phyloP scores from a whole-genome alignment of 306 rosid species.

The Astragalus membranaceus region DNA sequence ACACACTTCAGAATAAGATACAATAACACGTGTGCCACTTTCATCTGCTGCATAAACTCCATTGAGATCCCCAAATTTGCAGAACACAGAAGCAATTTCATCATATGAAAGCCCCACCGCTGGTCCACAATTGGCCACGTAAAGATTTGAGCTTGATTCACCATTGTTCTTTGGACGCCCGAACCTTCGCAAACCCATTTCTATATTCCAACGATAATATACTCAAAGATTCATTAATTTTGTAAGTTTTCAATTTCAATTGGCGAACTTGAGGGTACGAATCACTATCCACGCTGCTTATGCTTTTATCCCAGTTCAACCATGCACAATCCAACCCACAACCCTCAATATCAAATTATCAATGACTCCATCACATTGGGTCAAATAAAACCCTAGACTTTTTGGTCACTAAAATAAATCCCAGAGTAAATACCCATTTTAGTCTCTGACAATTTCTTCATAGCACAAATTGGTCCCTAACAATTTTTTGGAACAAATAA shows the following conservation, averaged over 20 bases:
- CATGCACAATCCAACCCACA: no score
- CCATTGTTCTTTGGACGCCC: constrained; percentile 47
- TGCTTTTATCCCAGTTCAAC: no score
- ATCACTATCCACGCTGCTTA: no score
- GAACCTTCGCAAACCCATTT: constrained; percentile 49
- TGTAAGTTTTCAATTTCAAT: neutral
- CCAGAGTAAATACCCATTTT: no score
- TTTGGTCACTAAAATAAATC: no score
- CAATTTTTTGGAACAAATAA: no score
- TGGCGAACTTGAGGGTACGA: neutral
- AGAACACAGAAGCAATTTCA: constrained; percentile 46
- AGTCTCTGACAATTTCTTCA: no score
- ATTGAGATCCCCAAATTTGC: constrained; percentile 52
- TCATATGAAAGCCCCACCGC: constrained; percentile 56
- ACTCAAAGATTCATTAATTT: neutral
- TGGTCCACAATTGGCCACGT: constrained; percentile 81
- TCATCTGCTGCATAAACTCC: constrained; percentile 77
- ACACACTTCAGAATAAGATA: constrained; percentile 41
- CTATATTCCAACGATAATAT: neutral
- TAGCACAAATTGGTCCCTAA: no score
- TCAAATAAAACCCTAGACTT: no score
- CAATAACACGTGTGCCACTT: constrained; percentile 73
- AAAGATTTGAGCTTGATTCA: constrained; percentile 57
- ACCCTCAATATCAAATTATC: no score
- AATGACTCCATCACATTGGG: no score